phyloP scores from a whole-genome alignment of 805 yeast genomes.

The Yamadazyma endophytica region DNA sequence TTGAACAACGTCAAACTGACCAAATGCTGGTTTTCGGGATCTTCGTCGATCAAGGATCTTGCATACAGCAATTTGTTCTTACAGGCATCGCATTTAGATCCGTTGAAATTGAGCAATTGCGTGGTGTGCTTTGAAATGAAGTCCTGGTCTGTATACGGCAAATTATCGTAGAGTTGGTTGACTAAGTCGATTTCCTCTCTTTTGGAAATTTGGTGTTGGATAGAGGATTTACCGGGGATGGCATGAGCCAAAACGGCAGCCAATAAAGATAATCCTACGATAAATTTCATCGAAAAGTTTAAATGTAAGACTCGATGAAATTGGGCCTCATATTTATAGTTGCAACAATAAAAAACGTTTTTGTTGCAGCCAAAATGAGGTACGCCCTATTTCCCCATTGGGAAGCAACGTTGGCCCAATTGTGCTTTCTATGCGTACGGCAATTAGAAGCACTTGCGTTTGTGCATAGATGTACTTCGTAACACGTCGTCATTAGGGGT shows the following conservation, averaged over 20 bases:
- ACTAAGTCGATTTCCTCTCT: slow-evolving; percentile 17
- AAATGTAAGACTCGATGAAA: too few relatives aligned
- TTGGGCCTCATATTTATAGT: too few relatives aligned
- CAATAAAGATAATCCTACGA: not conserved
- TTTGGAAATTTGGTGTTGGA: slow-evolving; percentile 9
- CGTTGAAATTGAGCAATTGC: slow-evolving; percentile 25
- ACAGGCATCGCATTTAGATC: slow-evolving; percentile 32
- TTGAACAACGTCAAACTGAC: slow-evolving; percentile 32
- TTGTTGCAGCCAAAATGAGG: too few relatives aligned
- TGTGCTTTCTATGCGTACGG: too few relatives aligned
- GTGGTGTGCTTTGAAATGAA: slow-evolving; percentile 24
- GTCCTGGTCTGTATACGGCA: slow-evolving; percentile 22
- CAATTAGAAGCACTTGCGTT: too few relatives aligned
- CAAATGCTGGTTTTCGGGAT: slow-evolving; percentile 32
- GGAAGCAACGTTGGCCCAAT: too few relatives aligned
- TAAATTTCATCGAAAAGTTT: too few relatives aligned
- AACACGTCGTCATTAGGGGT: too few relatives aligned
- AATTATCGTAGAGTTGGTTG: slow-evolving; percentile 21
- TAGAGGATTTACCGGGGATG: slow-evolving; percentile 10
- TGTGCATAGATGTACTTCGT: too few relatives aligned
- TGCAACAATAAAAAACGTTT: too few relatives aligned
- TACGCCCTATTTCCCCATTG: too few relatives aligned
- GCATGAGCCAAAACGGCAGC: slow-evolving; percentile 6
- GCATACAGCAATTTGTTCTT: slow-evolving; percentile 32
- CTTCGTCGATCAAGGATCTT: slow-evolving; percentile 18